phyloP scores from a whole-genome alignment of 305 asterid genomes.

The Withania somnifera region DNA sequence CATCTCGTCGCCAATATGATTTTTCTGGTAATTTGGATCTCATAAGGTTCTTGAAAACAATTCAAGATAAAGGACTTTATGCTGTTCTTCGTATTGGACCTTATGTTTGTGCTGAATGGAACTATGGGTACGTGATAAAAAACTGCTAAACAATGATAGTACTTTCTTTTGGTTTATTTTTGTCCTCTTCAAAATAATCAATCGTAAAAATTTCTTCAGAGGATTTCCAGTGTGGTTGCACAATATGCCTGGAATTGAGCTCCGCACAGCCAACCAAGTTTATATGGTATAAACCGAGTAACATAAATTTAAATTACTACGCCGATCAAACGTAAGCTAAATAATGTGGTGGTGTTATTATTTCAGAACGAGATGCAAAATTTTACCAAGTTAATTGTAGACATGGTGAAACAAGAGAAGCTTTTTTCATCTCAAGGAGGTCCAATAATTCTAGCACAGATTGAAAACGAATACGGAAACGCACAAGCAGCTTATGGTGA shows the following conservation, averaged over 20 bases:
- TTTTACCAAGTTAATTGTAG: constrained; percentile 49
- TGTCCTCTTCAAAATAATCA: background rate
- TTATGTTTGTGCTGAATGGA: constrained; percentile 77
- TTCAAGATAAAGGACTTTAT: constrained; percentile 47
- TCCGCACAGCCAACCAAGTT: constrained; percentile 45
- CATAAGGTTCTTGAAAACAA: constrained; percentile 43
- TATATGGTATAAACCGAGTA: constrained; percentile 36
- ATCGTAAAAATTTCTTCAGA: constrained; percentile 3
- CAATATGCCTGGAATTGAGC: constrained; percentile 42
- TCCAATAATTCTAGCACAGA: constrained; percentile 71
- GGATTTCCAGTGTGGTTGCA: constrained; percentile 81
- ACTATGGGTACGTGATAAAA: constrained; percentile 34
- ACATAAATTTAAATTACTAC: background rate
- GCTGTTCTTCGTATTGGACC: constrained; percentile 75
- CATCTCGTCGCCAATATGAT: constrained; percentile 47
- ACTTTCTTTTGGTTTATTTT: background rate
- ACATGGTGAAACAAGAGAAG: constrained; percentile 56
- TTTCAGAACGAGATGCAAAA: constrained; percentile 64
- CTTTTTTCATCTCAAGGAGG: constrained; percentile 89
- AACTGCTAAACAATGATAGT: too few species aligned
- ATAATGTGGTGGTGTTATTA: background rate
- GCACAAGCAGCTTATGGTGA: constrained; percentile 37
- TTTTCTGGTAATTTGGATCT: constrained; percentile 52
- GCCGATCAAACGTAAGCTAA: background rate
- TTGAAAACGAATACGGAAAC: constrained; percentile 77